phyloP scores from a whole-genome alignment of 1,284 basidiomycete genomes.

The Volvariella surrecta region DNA sequence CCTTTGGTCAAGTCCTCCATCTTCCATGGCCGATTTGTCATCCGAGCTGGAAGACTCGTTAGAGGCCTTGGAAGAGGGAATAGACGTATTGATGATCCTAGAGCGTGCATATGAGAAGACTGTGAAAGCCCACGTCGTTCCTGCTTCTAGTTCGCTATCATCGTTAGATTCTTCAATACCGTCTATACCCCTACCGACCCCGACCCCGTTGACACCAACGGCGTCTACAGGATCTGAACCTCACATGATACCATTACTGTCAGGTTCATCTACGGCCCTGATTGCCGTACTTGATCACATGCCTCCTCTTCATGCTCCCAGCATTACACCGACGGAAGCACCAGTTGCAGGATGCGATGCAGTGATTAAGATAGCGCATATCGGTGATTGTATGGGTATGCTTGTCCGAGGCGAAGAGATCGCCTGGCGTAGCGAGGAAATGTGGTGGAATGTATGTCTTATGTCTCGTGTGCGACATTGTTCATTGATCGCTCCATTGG shows the following conservation, averaged over 20 bases:
- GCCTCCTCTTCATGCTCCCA: slow-evolving; percentile 15
- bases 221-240: neutral
- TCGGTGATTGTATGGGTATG: slow-evolving; percentile 90
- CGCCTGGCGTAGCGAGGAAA: slow-evolving; percentile 85
- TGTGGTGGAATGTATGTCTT: slow-evolving; percentile 75
- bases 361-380: slow-evolving; percentile 81
- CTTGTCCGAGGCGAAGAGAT: slow-evolving; percentile 74
- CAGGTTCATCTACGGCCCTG: slow-evolving; percentile 64
- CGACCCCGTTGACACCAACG: slow-evolving; percentile 5
- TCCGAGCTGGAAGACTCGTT: slow-evolving; percentile 42
- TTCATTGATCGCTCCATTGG: slow-evolving; percentile 10
- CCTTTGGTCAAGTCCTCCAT: slow-evolving; percentile 11
- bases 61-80: slow-evolving; percentile 55
- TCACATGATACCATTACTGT: slow-evolving; percentile 33
- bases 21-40: slow-evolving; percentile 19
- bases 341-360: slow-evolving; percentile 38
- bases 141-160: slow-evolving; percentile 10
- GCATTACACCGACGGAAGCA: slow-evolving; percentile 9
- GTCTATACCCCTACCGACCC: slow-evolving; percentile 10
- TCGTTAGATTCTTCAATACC: slow-evolving; percentile 6
- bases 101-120: slow-evolving; percentile 61
- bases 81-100: slow-evolving; percentile 58
- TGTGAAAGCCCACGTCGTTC: slow-evolving; percentile 46
- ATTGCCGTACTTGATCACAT: slow-evolving; percentile 55
- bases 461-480: slow-evolving; percentile 7